These are phyloP conservation scores for Claviceps sp. DNA, from an alignment of 2,329 filamentous ascomycete species.

Conservation along the genomic window DNA sequence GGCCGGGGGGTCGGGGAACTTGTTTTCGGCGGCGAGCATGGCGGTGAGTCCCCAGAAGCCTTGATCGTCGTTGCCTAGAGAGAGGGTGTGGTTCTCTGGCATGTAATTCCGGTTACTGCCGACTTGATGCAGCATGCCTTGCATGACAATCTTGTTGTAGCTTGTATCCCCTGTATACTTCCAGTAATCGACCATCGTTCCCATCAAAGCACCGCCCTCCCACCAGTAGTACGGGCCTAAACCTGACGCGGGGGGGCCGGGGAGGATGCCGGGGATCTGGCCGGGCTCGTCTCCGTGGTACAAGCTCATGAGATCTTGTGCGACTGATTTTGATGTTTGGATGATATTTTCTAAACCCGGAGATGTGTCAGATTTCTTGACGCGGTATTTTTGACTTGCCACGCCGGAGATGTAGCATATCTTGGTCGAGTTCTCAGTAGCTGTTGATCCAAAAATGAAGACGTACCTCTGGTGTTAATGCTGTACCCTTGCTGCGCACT, in stretches of 20 bases:
- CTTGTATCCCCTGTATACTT: slow-evolving; percentile 42
- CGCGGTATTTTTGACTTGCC: neutral
- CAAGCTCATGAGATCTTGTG: slow-evolving; percentile 23
- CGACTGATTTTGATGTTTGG: slow-evolving; percentile 17
- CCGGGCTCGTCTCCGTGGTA: slow-evolving; percentile 25
- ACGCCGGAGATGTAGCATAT: neutral
- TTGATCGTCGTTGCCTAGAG: slow-evolving; percentile 49
- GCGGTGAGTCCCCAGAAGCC: slow-evolving; percentile 51
- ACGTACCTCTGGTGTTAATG: slow-evolving; percentile 18
- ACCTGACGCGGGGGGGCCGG: slow-evolving; percentile 20
- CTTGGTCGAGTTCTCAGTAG: neutral
- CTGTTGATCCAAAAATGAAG: neutral
- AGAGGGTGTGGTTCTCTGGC: slow-evolving; percentile 35
- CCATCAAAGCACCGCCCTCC: slow-evolving; percentile 48
- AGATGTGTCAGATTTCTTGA: neutral
- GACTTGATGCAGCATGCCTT: slow-evolving; percentile 37
- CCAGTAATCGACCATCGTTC: slow-evolving; percentile 49
- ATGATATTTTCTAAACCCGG: slow-evolving; percentile 15
- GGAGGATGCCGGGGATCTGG: slow-evolving; percentile 24
- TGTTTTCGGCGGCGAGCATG: slow-evolving; percentile 43
- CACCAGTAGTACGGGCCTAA: slow-evolving; percentile 41
- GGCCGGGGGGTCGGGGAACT: slow-evolving; percentile 37
- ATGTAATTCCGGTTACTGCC: slow-evolving; percentile 39
- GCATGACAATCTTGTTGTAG: slow-evolving; percentile 39
- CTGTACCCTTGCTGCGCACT: slow-evolving; percentile 15